Base-by-base conservation (phyloP, 75 land plant genomes). In the Pinus taeda region DNA sequence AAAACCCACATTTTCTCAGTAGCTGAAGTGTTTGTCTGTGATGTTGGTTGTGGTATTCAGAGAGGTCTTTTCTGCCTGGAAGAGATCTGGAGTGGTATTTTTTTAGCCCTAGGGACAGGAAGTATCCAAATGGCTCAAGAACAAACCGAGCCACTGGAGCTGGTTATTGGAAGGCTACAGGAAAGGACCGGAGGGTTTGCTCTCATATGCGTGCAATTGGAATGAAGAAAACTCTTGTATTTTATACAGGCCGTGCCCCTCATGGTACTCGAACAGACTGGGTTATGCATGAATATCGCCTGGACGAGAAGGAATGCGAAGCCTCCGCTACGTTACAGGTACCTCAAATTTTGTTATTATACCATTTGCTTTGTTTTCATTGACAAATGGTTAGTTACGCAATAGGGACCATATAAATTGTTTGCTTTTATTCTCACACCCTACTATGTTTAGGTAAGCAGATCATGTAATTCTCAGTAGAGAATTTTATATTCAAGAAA, bases 161-260 rank as follows among this genome's bases (percentile, higher is more conserved):
- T 12, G 64, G 76, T 20, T 75, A 55, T 11, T 60, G 22, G 62
- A 77, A 67, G 58, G 74, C 75, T 22, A 77, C 75, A 4, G 79
- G 79, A 66, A 67, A 33, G 20, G 74, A 70, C 21, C 33, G 49
- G 4, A 15, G 15, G 21, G 21, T 70, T 22, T 22, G 4, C 55
- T 45, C 53, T 4, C 29, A 59, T 33, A 37, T 0, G 18, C 11
- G 6, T 57, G 9, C 11, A 14, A 21, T 77, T 12, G 79, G 79
- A 42, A 37, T 24, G 77, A 77, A 67, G 63, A 77, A 67, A 71
- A 56, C 75, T 9, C 79, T 77, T 24, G 79, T 77, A 3, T 77
- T 77, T 42, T 77, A 77, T 75, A 66, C 12, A 77, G 79, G 79
- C 24, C 70, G 73, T 39, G 79, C 75, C n/a, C 75, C 79, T 17